A percentile compares a stretch with the other conserved stretches of the same genome.
Evolutionary conservation across 2,329 filamentous ascomycete species (phyloP).

Genomic region (Ophiostoma sp.): DNA sequence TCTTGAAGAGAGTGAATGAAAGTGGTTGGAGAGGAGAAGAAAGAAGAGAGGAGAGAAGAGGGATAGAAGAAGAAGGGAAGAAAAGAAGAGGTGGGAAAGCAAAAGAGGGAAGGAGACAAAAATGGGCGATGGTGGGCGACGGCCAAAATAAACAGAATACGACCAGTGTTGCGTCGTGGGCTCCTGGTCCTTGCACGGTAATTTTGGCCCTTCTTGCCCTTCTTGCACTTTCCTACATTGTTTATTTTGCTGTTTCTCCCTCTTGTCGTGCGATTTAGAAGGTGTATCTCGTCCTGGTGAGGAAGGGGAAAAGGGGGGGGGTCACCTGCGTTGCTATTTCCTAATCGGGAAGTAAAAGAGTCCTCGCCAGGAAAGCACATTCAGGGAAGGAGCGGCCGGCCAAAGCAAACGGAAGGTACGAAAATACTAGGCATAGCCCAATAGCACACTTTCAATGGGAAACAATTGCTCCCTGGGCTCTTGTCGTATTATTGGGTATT

Average conservation of each 20-base stretch:
- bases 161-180: background rate
- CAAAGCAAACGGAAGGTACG: background rate
- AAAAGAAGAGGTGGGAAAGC: background rate
- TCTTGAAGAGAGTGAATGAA: background rate
- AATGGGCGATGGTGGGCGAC: background rate
- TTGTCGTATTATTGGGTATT: background rate
- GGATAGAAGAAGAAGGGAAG: background rate
- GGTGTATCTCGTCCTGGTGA: background rate
- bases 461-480: background rate
- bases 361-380: background rate
- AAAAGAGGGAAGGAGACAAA: background rate
- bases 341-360: background rate
- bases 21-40: background rate
- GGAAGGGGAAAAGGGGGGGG: background rate
- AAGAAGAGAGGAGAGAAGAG: background rate
- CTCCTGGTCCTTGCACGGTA: background rate
- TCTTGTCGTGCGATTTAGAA: background rate
- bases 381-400: background rate
- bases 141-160: background rate
- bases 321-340: constrained; percentile 15
- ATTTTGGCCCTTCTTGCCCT: background rate
- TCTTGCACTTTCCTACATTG: constrained; percentile 5
- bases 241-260: background rate
- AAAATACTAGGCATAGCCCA: background rate
- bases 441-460: background rate